Base-by-base conservation (phyloP, 83 land plant genomes). In the Picea abies region DNA sequence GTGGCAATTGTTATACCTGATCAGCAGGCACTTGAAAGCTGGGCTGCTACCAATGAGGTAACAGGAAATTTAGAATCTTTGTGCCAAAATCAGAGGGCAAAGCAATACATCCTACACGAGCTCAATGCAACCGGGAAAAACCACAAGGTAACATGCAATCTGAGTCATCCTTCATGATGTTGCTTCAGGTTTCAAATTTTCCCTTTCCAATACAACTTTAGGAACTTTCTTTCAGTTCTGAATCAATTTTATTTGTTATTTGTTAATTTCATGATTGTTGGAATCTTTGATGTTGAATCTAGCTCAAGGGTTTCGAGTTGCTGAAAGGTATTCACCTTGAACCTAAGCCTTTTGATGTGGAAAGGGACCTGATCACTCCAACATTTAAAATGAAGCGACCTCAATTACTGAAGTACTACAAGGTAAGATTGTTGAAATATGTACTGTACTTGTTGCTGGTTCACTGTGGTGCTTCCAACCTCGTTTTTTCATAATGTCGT, bases 1-100 rank as follows among this genome's bases (percentile, higher is more conserved):
- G 97, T 97, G 47, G 99, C 96, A 39, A 92, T 97, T 62, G 98
- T 86, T 71, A 93, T 97, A 25, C 99, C 99, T 16, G 94, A 96
- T 20, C 84, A 78, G 82, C 80, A 90, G 78, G 87, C 93, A 41
- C 89, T 97, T 7, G 88, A 91, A 85, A 88, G 87, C 20, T 97
- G 99, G 99, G 98, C 96, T 5, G 29, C 65, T 19, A 73, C 79
- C 4, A 87, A 93, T 70, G 78, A 88, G 20, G 85, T 75, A 39
- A 83, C 82, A 52, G 93, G 84, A 26, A 87, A 91, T 79, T 92
- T 90, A 44, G 80, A 85, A 47, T 82, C 90, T 32, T 73, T 96
- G 35, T 97, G 98, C 87, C 80, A 84, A 10, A 88, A 88, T 68
- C 79, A 79, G 2, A 90, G 85, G 81, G 95, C 95, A 10, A 89